Conservation (phyloP, 257 asterid genomes). For the Nicotiana tabacum region DNA sequence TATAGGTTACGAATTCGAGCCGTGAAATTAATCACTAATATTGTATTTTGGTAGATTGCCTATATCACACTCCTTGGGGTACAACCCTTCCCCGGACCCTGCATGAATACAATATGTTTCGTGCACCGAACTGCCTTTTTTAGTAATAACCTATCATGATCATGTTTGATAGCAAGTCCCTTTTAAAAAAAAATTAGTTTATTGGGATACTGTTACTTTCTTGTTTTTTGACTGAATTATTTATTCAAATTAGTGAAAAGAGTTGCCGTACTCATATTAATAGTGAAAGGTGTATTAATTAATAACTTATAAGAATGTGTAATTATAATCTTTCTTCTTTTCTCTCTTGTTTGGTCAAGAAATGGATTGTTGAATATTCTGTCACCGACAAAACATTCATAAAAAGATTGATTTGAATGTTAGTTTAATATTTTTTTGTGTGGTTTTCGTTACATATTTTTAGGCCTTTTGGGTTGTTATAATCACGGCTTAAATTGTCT, state of each 20-base stretch:
- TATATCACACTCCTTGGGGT: no score
- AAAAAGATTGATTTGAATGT: not conserved
- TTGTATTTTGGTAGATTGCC: no score
- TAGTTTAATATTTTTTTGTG: not conserved
- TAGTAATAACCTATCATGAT: conserved; percentile 9
- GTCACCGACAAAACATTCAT: not conserved
- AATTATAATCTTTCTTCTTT: no score
- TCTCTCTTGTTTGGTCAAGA: not conserved
- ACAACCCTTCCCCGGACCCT: no score
- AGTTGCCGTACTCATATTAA: not conserved
- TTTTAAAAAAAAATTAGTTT: not conserved
- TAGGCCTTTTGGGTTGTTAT: not conserved
- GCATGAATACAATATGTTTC: no score
- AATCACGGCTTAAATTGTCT: not conserved
- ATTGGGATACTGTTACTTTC: not conserved
- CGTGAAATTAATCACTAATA: no score
- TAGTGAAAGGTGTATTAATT: not conserved
- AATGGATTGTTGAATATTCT: not conserved
- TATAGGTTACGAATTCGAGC: no score
- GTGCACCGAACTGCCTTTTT: no score
- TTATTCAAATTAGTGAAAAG: not conserved
- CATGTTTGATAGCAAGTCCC: not conserved
- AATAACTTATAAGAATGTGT: not conserved
- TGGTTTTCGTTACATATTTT: not conserved
- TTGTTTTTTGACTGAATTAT: conserved; percentile 1